phyloP scores from a whole-genome alignment of 176 grass and related monocot species.

The Oryza longistaminata region DNA sequence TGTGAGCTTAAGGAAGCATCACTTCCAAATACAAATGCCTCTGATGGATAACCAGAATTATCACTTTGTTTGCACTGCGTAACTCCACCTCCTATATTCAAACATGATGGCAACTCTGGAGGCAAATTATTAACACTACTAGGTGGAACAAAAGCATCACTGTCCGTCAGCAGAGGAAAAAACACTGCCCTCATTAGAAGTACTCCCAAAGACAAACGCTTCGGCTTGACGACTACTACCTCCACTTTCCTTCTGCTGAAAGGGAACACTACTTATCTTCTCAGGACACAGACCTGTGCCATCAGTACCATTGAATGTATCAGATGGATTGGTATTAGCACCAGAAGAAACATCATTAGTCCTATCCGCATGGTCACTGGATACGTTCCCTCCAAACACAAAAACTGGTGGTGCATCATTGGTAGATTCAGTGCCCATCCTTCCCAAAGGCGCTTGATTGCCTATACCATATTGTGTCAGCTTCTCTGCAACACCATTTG shows the following conservation, averaged over 20 bases:
- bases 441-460: background rate
- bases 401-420: background rate
- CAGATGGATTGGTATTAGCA: background rate
- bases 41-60: conserved; percentile 22
- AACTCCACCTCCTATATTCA: conserved; percentile 29
- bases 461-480: background rate
- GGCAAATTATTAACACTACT: background rate
- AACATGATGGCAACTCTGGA: conserved; percentile 17
- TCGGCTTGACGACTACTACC: conserved; percentile 13
- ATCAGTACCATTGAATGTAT: conserved; percentile 11
- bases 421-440: background rate
- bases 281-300: conserved; percentile 32
- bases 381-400: background rate
- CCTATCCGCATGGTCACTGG: background rate
- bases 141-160: conserved; percentile 20
- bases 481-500: conserved; percentile 25
- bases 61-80: conserved; percentile 14
- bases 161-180: conserved; percentile 24
- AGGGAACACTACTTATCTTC: conserved; percentile 39
- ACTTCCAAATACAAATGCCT: conserved; percentile 29
- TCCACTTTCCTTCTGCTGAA: conserved; percentile 43
- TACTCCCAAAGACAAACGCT: conserved; percentile 48
- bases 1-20: conserved; percentile 25
- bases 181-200: conserved; percentile 23
- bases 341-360: background rate